Percentiles rank a stretch among this genome's conserved stretches.
These are phyloP conservation scores for Botryosphaeria dothidea DNA, from an alignment of 2,329 filamentous ascomycete genomes.

Conservation along the genomic window DNA sequence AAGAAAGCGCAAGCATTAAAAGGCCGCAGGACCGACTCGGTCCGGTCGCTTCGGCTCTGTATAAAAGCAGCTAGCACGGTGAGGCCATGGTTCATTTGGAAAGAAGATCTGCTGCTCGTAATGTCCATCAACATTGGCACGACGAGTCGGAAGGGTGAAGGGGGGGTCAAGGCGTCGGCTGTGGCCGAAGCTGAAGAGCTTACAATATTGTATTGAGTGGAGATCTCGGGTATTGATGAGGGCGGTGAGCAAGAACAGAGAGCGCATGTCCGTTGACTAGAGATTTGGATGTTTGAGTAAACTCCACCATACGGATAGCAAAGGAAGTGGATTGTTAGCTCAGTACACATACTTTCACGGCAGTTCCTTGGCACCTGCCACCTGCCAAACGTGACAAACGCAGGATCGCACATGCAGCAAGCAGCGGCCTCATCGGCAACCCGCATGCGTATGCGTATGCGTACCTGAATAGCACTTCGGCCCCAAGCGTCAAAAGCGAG, in stretches of 20 bases:
- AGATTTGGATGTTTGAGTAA: background rate
- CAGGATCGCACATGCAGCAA: background rate
- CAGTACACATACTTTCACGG: background rate
- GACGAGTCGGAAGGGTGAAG: background rate
- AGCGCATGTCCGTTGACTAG: background rate
- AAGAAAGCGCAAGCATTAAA: background rate
- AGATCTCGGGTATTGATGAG: background rate
- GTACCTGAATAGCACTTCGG: background rate
- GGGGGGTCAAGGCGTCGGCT: background rate
- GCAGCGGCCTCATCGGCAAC: background rate
- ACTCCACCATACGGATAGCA: background rate
- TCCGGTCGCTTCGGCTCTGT: background rate
- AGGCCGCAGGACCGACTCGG: background rate
- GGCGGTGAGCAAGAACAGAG: background rate
- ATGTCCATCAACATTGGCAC: background rate
- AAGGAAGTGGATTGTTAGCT: background rate
- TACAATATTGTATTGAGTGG: background rate
- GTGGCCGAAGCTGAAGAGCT: background rate
- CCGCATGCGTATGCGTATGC: background rate
- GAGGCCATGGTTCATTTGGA: background rate
- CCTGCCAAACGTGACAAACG: background rate
- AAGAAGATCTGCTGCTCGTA: background rate
- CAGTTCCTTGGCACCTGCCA: background rate
- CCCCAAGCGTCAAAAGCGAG: background rate
- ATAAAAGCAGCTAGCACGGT: background rate